Conservation (phyloP, 345 rosid genomes). For the Cochlearia excelsa region DNA sequence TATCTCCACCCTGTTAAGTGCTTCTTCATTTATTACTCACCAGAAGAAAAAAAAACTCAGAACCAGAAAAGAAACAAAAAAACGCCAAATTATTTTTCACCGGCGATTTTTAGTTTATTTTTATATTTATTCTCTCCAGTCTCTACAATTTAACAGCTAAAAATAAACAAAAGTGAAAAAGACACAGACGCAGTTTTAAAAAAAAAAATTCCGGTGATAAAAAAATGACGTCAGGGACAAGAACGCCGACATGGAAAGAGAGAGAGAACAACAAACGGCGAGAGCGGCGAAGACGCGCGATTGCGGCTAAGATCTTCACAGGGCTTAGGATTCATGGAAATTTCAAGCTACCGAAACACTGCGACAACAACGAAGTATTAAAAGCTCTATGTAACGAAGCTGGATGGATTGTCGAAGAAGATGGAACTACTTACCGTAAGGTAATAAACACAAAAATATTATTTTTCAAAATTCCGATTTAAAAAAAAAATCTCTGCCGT, state of each 20-base stretch:
- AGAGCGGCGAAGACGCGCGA: constrained; percentile 86
- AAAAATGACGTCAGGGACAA: constrained; percentile 78
- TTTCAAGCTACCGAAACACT: constrained; percentile 93
- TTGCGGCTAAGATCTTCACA: constrained; percentile 90
- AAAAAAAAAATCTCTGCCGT: no score
- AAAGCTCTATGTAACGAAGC: constrained; percentile 95
- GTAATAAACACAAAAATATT: constrained; percentile 34
- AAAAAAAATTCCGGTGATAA: constrained; percentile 3
- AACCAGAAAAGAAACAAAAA: background rate
- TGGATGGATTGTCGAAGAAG: constrained; percentile 95
- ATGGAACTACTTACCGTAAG: constrained; percentile 96
- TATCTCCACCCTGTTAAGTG: constrained; percentile 16
- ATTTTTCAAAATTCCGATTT: no score
- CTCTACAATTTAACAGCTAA: background rate
- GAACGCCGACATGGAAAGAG: constrained; percentile 99
- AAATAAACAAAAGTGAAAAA: background rate
- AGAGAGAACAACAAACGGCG: constrained; percentile 94
- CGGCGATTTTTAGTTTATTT: constrained; percentile 21
- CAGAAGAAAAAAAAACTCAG: background rate
- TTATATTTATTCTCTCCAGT: no score
- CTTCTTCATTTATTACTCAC: constrained; percentile 35
- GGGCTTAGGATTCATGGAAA: constrained; percentile 90
- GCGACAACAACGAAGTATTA: constrained; percentile 95
- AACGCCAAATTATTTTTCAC: constrained; percentile 24
- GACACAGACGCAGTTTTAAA: constrained; percentile 16